Base-by-base conservation (phyloP, 2,329 filamentous ascomycete genomes). In the Cladobotryum protrusum region DNA sequence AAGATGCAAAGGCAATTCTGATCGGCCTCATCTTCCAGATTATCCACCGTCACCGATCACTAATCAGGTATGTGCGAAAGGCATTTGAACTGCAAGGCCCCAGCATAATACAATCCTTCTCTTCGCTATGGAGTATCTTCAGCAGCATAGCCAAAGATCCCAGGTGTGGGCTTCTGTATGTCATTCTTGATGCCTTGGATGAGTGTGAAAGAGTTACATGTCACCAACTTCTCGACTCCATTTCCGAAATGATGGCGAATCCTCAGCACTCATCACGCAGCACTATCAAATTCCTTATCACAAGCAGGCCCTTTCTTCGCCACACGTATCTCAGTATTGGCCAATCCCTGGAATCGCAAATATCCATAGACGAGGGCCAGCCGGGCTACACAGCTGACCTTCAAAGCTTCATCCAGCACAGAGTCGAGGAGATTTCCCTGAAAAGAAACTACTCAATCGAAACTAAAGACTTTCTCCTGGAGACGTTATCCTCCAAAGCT, bases 101-200 rank as follows among this genome's bases (percentile, higher is more conserved):
- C 7, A 61, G 59, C 43, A 60, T 70, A n/a, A 55, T 59, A 19
- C 53, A 63, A 12, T 67, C 63, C 9, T 67, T 69, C 53, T 55
- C 61, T 7, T 58, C 59, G 14, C 61, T 71, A 1, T 70, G 66
- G 67, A 55, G 56, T 37, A 54, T 68, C 19, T 70, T 70, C 49
- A 39, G 61, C 13, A 59, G 56, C 19, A 63, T 69, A 43, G 49
- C 61, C 12, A 55, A 49, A 5, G 64, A 70, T 44, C 61, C 56
- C 4, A 61, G 57, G 40, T 52, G 46, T 20, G 61, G 62, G 3
- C 24, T 59, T 7, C 41, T 68, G 12, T 61, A 54, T 35, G 50
- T 70, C 29, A 63, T 71, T 15, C 56, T 71, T 24, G 67, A 72
- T 50, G 67, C 65, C 5, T 58, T 72, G 45, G 68, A 71, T 57